Conservation (phyloP, 352 stramenopile species). For the Pythium oligandrum region DNA sequence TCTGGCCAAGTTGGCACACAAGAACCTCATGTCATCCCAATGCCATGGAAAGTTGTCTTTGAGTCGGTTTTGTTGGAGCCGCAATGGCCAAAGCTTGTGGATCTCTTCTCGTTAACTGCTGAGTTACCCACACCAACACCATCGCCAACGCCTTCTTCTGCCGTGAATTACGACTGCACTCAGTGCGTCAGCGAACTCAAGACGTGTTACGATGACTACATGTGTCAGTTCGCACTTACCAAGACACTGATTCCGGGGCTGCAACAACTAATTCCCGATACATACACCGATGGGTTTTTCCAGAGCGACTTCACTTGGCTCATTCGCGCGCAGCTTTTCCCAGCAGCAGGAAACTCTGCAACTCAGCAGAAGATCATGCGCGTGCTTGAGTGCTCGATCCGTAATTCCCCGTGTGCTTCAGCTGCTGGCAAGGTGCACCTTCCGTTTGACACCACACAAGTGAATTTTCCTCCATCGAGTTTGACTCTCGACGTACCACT, state of each 20-base stretch:
- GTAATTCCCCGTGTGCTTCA: background rate
- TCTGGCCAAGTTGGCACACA: background rate
- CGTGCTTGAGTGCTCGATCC: background rate
- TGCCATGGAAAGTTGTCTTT: background rate
- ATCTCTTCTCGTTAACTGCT: background rate
- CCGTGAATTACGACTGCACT: background rate
- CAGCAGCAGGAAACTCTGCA: background rate
- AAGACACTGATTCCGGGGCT: background rate
- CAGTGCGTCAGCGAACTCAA: background rate
- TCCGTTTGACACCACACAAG: background rate
- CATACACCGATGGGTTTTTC: background rate
- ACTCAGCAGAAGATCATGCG: background rate
- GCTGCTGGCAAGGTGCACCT: background rate
- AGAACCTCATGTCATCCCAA: background rate
- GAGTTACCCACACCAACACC: background rate
- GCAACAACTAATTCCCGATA: background rate
- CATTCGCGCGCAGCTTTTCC: background rate
- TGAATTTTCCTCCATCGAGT: background rate
- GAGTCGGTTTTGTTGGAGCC: background rate
- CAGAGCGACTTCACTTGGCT: background rate
- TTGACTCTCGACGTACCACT: background rate
- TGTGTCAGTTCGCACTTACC: slow-evolving; percentile 2
- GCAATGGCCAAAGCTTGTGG: background rate
- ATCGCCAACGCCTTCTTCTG: background rate
- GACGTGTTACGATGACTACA: slow-evolving; percentile 4